phyloP scores from a whole-genome alignment of 805 yeast species.

The Pichia scutulata region DNA sequence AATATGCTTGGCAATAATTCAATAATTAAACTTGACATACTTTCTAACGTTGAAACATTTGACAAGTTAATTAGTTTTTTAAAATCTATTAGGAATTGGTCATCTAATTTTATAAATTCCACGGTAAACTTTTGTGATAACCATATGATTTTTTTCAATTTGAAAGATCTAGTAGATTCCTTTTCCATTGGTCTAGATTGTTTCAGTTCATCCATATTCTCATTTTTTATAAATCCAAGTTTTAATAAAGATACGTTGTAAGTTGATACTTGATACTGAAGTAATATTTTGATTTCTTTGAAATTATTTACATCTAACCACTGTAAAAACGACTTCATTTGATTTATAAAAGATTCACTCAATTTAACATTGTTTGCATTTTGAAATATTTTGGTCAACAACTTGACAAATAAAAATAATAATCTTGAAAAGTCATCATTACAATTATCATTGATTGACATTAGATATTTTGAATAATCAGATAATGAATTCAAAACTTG shows the following conservation, averaged over 20 bases:
- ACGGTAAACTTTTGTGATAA: constrained; percentile 24
- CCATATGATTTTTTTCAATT: constrained; percentile 27
- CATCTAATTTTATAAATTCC: constrained; percentile 18
- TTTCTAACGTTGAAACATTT: constrained; percentile 23
- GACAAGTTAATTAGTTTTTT: constrained; percentile 24
- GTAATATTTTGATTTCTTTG: neutral
- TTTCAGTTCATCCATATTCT: neutral
- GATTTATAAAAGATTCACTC: constrained; percentile 13
- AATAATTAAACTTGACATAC: constrained; percentile 23
- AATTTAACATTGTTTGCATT: constrained; percentile 8
- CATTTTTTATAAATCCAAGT: neutral
- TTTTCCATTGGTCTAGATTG: neutral
- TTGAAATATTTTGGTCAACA: constrained; percentile 16
- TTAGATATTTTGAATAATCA: constrained; percentile 8
- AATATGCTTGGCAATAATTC: constrained; percentile 23
- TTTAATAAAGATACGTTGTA: constrained; percentile 3
- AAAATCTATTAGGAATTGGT: constrained; percentile 22
- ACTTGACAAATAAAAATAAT: constrained; percentile 18
- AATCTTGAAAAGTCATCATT: constrained; percentile 10
- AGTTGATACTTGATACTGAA: neutral
- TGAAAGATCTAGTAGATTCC: constrained; percentile 14
- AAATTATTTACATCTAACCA: neutral
- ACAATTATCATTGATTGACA: neutral
- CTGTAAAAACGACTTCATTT: constrained; percentile 13
- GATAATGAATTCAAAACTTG: constrained; percentile 15